These are phyloP conservation scores for Exophiala lecanii-corni DNA, from an alignment of 2,329 filamentous ascomycete genomes.

Conservation along the genomic window DNA sequence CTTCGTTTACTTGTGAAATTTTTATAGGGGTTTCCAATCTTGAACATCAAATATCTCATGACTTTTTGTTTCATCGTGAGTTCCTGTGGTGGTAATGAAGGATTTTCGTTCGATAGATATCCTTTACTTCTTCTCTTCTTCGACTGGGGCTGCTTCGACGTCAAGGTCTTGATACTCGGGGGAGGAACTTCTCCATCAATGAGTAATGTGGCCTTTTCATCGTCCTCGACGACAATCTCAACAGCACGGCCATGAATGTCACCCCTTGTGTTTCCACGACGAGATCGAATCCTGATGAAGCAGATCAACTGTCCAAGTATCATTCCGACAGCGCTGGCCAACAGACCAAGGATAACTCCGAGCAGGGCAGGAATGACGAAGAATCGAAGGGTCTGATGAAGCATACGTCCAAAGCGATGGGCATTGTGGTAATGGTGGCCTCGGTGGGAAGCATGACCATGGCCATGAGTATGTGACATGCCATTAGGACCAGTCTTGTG, in stretches of 20 bases:
- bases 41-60: too few species aligned
- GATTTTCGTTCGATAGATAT: too few species aligned
- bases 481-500: conserved; percentile 3
- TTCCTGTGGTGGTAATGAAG: too few species aligned
- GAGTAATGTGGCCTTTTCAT: conserved; percentile 41
- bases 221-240: conserved; percentile 23
- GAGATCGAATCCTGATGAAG: conserved; percentile 40
- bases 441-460: conserved; percentile 20
- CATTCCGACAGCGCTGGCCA: conserved; percentile 44
- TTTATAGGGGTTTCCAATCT: too few species aligned
- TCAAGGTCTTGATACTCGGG: conserved; percentile 31
- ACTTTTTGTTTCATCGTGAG: too few species aligned
- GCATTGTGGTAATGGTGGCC: conserved; percentile 32
- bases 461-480: conserved; percentile 13
- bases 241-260: conserved; percentile 31
- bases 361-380: conserved; percentile 43
- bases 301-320: conserved; percentile 44
- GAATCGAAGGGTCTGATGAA: conserved; percentile 40
- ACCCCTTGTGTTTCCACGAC: conserved; percentile 30
- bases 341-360: conserved; percentile 42
- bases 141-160: conserved; percentile 23
- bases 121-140: conserved; percentile 33
- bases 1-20: too few species aligned
- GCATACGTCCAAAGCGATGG: conserved; percentile 31
- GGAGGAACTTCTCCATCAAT: conserved; percentile 30